These are phyloP conservation scores for Pseudocercospora vitis DNA, from an alignment of 2,329 filamentous ascomycete genomes.

Conservation along the genomic window DNA sequence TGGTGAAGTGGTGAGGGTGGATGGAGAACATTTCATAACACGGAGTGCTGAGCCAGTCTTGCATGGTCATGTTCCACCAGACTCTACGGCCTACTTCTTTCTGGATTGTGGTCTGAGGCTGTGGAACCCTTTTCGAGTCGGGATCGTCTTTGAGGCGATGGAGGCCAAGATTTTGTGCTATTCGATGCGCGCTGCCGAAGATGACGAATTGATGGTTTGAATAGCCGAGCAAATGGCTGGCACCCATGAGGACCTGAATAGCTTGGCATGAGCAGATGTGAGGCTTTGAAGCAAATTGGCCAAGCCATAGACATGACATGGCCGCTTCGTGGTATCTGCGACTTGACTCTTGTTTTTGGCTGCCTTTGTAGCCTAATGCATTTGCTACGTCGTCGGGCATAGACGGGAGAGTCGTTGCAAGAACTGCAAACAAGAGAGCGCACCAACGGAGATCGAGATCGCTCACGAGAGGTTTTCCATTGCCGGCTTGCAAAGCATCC, in stretches of 20 bases:
- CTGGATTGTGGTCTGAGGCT: background rate
- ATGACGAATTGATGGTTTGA: slow-evolving; percentile 16
- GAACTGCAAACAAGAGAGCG: slow-evolving; percentile 13
- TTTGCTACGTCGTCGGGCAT: background rate
- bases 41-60: slow-evolving; percentile 12
- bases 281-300: slow-evolving; percentile 13
- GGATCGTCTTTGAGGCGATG: slow-evolving; percentile 1
- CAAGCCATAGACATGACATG: slow-evolving; percentile 10
- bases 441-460: slow-evolving; percentile 14
- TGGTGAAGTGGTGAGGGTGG: slow-evolving; percentile 11
- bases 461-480: background rate
- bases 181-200: slow-evolving; percentile 8
- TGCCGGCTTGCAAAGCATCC: background rate
- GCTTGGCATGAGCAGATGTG: slow-evolving; percentile 9
- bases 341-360: background rate
- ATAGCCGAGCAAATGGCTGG: slow-evolving; percentile 8
- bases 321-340: slow-evolving; percentile 13
- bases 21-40: slow-evolving; percentile 15
- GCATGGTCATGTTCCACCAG: slow-evolving; percentile 14
- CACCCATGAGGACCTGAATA: slow-evolving; percentile 7
- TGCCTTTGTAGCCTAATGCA: background rate
- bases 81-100: slow-evolving; percentile 10
- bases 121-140: background rate
- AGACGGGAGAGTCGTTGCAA: slow-evolving; percentile 9
- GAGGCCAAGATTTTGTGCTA: slow-evolving; percentile 11